A percentile compares a stretch with the other conserved stretches of the same genome.
phyloP scores from a whole-genome alignment of 805 yeast genomes.

The Yamadazyma sp. region DNA sequence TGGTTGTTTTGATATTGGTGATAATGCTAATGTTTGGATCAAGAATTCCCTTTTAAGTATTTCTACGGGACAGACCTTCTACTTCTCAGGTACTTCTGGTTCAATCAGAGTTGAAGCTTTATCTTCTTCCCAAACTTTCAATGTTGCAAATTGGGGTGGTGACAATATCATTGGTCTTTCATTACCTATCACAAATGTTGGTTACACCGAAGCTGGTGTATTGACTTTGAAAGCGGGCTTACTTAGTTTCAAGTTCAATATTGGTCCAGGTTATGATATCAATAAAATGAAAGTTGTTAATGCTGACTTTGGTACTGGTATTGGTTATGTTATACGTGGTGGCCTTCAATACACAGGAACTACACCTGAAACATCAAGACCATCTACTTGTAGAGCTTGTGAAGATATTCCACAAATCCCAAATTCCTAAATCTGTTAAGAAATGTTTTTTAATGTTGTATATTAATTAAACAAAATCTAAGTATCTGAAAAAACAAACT shows the following conservation, averaged over 20 bases:
- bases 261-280: slow-evolving; percentile 18
- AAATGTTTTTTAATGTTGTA: neutral
- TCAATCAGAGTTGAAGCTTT: slow-evolving; percentile 15
- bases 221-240: slow-evolving; percentile 9
- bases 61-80: slow-evolving; percentile 13
- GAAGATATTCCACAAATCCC: slow-evolving; percentile 10
- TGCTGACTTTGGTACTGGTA: slow-evolving; percentile 14
- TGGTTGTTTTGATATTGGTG: slow-evolving; percentile 22
- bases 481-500: neutral
- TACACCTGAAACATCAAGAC: slow-evolving; percentile 15
- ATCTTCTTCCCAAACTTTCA: slow-evolving; percentile 16
- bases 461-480: too few relatives aligned
- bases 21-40: slow-evolving; percentile 14
- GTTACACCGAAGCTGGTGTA: slow-evolving; percentile 9
- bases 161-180: slow-evolving; percentile 14
- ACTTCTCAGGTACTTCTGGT: slow-evolving; percentile 13
- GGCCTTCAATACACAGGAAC: slow-evolving; percentile 14
- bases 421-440: neutral
- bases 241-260: slow-evolving; percentile 10
- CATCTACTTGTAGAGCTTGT: slow-evolving; percentile 16
- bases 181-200: slow-evolving; percentile 8
- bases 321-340: slow-evolving; percentile 17
- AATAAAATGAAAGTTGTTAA: slow-evolving; percentile 11
- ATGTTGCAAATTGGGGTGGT: slow-evolving; percentile 19
- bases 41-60: slow-evolving; percentile 9